Percentiles rank a stretch among this genome's conserved stretches.
Conservation (phyloP, 2,329 filamentous ascomycete species). For the Simplicillium aogashimaense region DNA sequence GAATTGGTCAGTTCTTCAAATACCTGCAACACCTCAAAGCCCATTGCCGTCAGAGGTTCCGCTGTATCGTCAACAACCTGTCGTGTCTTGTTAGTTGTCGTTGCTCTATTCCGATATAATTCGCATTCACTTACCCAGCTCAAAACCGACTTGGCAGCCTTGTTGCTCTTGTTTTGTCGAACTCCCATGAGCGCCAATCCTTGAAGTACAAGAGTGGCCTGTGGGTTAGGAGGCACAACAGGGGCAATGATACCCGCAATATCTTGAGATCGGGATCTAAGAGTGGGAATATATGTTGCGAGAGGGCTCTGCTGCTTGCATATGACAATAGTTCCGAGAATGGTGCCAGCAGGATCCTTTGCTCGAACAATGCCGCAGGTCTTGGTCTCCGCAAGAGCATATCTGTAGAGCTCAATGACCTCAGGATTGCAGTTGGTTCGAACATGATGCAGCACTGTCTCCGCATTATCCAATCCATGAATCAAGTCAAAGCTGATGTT, state of each 20-base stretch:
- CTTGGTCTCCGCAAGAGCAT: slow-evolving; percentile 60
- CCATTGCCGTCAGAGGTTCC: slow-evolving; percentile 68
- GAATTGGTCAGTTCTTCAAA: slow-evolving; percentile 74
- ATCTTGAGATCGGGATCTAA: slow-evolving; percentile 48
- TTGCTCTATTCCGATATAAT: too few species aligned
- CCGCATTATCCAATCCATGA: slow-evolving; percentile 67
- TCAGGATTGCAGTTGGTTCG: slow-evolving; percentile 66
- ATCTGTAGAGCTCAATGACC: slow-evolving; percentile 68
- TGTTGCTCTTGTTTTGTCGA: slow-evolving; percentile 71
- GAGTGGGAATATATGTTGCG: slow-evolving; percentile 57
- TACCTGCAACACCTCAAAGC: slow-evolving; percentile 66
- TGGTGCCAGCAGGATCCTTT: slow-evolving; percentile 55
- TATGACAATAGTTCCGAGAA: slow-evolving; percentile 72
- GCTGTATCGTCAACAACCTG: slow-evolving; percentile 61
- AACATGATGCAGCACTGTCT: slow-evolving; percentile 65
- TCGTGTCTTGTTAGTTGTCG: slow-evolving; percentile 9
- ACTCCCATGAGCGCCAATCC: slow-evolving; percentile 73
- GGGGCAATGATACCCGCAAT: slow-evolving; percentile 74
- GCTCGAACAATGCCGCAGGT: slow-evolving; percentile 76
- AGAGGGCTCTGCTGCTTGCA: slow-evolving; percentile 62
- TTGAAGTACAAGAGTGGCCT: slow-evolving; percentile 61
- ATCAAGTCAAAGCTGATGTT: slow-evolving; percentile 77
- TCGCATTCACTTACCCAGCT: slow-evolving; percentile 58
- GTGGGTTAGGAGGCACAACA: slow-evolving; percentile 59
- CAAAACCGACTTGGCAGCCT: slow-evolving; percentile 61